Evolutionary conservation across 2,329 filamentous ascomycete species (phyloP).

Genomic region (Trichoderma endophyticum): DNA sequence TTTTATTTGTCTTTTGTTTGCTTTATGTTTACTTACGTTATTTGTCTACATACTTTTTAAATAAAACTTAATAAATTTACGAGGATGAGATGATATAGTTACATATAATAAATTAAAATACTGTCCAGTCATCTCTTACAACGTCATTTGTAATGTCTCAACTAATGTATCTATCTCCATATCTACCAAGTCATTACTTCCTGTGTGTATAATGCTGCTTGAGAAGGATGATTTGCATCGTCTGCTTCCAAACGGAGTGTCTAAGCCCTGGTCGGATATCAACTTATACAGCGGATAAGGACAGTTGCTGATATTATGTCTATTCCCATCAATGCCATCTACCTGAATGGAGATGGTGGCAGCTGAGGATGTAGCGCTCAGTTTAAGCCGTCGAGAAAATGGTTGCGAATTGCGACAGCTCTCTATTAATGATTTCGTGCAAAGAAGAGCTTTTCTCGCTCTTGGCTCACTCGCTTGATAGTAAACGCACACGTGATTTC

Average conservation of each 20-base stretch:
- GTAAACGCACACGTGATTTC: neutral
- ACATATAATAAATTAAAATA: too few species aligned
- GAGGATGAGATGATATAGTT: too few species aligned
- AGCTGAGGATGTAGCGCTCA: neutral
- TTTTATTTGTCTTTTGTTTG: neutral
- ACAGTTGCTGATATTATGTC: constrained; percentile 12
- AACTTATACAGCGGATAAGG: constrained; percentile 4
- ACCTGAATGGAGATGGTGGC: neutral
- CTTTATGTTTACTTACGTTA: neutral
- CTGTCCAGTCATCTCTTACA: too few species aligned
- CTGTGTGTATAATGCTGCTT: neutral
- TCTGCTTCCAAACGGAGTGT: neutral
- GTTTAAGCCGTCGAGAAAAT: neutral
- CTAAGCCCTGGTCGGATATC: neutral
- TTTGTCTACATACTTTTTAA: neutral
- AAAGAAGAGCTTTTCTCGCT: neutral
- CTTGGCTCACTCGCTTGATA: neutral
- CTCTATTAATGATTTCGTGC: neutral
- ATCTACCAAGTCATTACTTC: neutral
- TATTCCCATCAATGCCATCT: neutral
- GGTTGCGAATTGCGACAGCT: neutral
- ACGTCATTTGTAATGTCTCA: neutral
- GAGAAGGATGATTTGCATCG: neutral
- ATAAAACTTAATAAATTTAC: neutral
- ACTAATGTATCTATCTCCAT: neutral